Percentiles rank a stretch among this genome's conserved stretches.
phyloP scores from a whole-genome alignment of 1,284 basidiomycete species.

The Boletus sp. region DNA sequence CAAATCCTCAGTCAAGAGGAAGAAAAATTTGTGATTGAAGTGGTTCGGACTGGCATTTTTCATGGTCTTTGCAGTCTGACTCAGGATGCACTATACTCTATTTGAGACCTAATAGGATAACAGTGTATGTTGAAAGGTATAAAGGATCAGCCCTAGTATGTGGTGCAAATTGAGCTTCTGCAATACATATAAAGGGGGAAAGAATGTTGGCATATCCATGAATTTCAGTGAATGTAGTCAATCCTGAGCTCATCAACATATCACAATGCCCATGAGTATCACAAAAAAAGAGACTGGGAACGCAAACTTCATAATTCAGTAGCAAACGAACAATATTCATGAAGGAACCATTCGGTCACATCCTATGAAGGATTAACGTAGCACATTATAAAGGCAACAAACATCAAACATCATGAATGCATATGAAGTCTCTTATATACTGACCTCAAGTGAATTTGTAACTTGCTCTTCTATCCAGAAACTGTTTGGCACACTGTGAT shows the following conservation, averaged over 20 bases:
- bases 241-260: neutral
- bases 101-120: too few species aligned
- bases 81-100: neutral
- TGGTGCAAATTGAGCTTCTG: neutral
- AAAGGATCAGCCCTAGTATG: neutral
- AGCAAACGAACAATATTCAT: neutral
- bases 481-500: constrained; percentile 12
- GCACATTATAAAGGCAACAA: neutral
- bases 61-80: neutral
- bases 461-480: constrained; percentile 9
- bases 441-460: neutral
- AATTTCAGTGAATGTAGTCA: neutral
- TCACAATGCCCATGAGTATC: neutral
- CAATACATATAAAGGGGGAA: neutral
- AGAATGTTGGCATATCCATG: neutral
- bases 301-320: neutral
- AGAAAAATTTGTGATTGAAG: neutral
- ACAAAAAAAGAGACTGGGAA: neutral
- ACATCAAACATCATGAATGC: neutral
- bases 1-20: constrained; percentile 7
- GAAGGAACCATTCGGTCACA: neutral
- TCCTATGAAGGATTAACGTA: neutral
- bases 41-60: neutral
- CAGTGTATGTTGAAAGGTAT: too few species aligned
- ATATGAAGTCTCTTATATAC: neutral